phyloP scores from a whole-genome alignment of 2,329 filamentous ascomycete genomes.

The Cercospora sp. region DNA sequence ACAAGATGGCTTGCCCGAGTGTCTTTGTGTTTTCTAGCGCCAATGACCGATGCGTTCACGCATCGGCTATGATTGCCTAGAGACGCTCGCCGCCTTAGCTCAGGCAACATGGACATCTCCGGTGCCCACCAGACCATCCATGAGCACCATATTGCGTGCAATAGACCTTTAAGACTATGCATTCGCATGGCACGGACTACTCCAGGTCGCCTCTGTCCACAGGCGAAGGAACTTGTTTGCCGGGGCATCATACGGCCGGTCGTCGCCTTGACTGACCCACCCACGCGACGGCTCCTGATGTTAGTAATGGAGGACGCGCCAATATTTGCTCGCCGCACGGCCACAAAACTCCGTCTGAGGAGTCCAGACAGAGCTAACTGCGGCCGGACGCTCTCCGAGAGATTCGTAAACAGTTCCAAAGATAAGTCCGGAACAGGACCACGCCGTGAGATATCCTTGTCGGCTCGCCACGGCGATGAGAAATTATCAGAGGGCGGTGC shows the following conservation, averaged over 20 bases:
- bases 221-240: background rate
- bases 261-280: background rate
- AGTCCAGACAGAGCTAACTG: background rate
- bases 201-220: background rate
- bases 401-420: background rate
- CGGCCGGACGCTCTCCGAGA: background rate
- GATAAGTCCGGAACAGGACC: background rate
- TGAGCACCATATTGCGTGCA: background rate
- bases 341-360: background rate
- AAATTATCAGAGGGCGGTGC: background rate
- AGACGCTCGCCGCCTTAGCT: background rate
- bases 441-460: background rate
- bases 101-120: background rate
- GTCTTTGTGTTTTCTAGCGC: background rate
- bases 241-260: too few species aligned
- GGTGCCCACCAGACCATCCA: background rate
- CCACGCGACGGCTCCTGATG: background rate
- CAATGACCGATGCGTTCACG: background rate
- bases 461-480: background rate
- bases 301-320: background rate
- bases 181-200: background rate
- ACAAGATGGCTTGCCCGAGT: background rate
- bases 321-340: background rate
- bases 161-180: background rate
- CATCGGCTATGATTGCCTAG: background rate